These are phyloP conservation scores for Cladosporium sp. DNA, from an alignment of 2,329 filamentous ascomycete species.

Conservation along the genomic window DNA sequence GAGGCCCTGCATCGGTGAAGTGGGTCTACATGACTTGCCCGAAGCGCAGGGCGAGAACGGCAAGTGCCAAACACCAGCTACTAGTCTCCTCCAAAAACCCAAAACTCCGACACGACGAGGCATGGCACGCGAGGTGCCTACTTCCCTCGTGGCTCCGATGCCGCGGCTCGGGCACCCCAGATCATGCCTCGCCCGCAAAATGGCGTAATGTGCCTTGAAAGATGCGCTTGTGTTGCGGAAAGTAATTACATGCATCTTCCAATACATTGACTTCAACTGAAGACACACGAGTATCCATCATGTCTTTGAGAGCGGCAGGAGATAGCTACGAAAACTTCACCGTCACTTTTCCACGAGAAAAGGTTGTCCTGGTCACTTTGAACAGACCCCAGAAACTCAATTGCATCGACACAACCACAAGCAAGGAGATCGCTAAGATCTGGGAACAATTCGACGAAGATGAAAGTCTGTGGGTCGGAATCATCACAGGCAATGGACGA, in stretches of 20 bases:
- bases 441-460: conserved; percentile 50
- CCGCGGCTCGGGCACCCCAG: conserved; percentile 4
- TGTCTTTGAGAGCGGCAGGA: neutral
- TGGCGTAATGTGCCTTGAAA: neutral
- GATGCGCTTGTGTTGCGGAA: neutral
- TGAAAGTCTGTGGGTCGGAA: conserved; percentile 22
- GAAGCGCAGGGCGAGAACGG: conserved; percentile 1
- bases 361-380: conserved; percentile 12
- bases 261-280: neutral
- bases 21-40: neutral
- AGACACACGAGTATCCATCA: neutral
- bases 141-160: conserved; percentile 3
- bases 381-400: conserved; percentile 17
- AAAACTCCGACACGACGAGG: neutral
- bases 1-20: conserved; percentile 1
- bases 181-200: neutral
- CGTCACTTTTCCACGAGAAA: conserved; percentile 1
- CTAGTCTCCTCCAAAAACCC: neutral
- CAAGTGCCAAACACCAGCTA: conserved; percentile 8
- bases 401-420: conserved; percentile 27
- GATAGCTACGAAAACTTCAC: neutral
- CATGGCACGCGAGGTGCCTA: neutral
- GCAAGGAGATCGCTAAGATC: conserved; percentile 45
- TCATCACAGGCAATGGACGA: conserved; percentile 50
- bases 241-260: neutral